Evolutionary conservation across 768 basidiomycete genomes (phyloP).

Genomic region (Kwoniella shandongensis): DNA sequence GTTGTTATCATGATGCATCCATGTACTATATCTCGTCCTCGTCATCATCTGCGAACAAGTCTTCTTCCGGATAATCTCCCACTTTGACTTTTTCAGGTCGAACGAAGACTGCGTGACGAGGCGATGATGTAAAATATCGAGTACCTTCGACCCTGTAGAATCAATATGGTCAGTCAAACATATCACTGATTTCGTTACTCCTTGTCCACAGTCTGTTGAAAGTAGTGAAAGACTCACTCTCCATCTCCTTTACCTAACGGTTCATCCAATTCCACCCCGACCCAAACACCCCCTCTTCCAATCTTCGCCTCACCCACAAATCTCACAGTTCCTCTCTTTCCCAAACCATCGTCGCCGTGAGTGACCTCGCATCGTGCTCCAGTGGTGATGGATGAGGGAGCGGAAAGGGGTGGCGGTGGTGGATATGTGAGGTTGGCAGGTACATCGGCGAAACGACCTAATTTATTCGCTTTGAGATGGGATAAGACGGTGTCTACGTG

Average conservation of each 20-base stretch:
- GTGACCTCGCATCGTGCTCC: constrained; percentile 83
- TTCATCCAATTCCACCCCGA: constrained; percentile 93
- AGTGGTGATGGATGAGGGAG: constrained; percentile 59
- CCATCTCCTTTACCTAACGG: constrained; percentile 95
- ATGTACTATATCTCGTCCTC: constrained; percentile 56
- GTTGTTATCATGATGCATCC: background rate
- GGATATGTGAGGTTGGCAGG: constrained; percentile 48
- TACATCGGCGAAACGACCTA: constrained; percentile 74
- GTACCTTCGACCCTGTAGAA: constrained; percentile 71
- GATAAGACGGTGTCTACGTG: constrained; percentile 77
- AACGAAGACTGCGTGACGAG: constrained; percentile 81
- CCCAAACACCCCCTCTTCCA: constrained; percentile 67
- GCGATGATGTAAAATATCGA: constrained; percentile 76
- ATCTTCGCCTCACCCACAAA: constrained; percentile 82
- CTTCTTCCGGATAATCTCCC: constrained; percentile 84
- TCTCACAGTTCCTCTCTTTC: constrained; percentile 78
- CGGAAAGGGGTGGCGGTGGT: constrained; percentile 36
- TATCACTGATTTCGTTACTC: constrained; percentile 1
- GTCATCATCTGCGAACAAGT: constrained; percentile 64
- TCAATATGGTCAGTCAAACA: constrained; percentile 2
- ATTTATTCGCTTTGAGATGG: constrained; percentile 80
- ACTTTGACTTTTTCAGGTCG: constrained; percentile 74
- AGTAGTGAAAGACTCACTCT: constrained; percentile 62
- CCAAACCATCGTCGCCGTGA: constrained; percentile 65
- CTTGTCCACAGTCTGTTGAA: background rate